Evolutionary conservation across 1,139 yeast species (phyloP), one percentile per base, ranked within the genome.

Genomic region (Candida gigantensis): DNA sequence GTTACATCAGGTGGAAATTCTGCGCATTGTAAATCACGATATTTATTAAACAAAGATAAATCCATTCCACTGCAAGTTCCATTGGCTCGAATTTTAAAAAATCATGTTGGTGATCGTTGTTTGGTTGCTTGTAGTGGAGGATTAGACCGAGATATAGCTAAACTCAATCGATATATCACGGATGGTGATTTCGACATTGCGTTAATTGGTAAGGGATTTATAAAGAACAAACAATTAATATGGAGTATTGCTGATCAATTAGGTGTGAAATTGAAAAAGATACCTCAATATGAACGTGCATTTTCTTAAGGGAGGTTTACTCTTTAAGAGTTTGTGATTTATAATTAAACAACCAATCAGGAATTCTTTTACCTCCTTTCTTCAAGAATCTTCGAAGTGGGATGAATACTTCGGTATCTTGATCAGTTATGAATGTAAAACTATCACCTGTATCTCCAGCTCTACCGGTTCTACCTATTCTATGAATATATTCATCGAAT

Each of bases 401-500:
- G 32, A 57, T 55, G 39, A 82, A 68, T 1, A 80, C 60, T 0
- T 67, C 78, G 3, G 62, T 55, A 51, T 87, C 92, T 15, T 74
- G 74, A 32, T 75, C 81, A 11, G 29, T 21, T 24, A 86, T 51
- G 47, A 87, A 85, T 0, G 97, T 83, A 19, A 80, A 66, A 10
- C 96, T 84, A 6, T 74, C 67, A 34, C 98, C 97, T 5, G 57
- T 58, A 35, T 77, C 78, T 1, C 97, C 97, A 0, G 97, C 97
- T 55, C 98, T 77, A 23, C 97, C 98, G 1, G 98, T 92, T 60
- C 98, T 80, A 35, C 98, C 98, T 37, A 92, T 85, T 53, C 97
- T 73, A 59, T 92, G 98, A 20, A 92, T 79, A 51, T 89, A 92
- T 44, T 85, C 90, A 44, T 89, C 96, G 34, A 88, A 77, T 30